Evolutionary conservation across 2,329 filamentous ascomycete genomes (phyloP).

Genomic region (Aureobasidium pullulans): DNA sequence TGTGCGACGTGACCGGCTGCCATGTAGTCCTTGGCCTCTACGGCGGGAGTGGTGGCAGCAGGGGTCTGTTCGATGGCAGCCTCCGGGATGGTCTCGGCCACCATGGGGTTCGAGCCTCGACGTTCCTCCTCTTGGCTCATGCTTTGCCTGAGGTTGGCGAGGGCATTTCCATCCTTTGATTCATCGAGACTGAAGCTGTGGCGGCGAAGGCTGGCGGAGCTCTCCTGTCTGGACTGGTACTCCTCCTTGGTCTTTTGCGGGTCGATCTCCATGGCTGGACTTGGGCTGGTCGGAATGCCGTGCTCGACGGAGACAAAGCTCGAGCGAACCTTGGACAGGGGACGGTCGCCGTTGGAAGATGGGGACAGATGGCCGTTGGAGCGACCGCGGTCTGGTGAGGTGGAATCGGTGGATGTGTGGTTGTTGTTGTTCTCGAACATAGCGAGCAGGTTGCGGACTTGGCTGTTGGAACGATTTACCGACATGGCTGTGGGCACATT

Average conservation of each 20-base stretch:
- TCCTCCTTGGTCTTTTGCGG: conserved; percentile 8
- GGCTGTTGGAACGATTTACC: conserved; percentile 30
- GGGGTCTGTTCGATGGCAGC: conserved; percentile 33
- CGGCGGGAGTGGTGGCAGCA: conserved; percentile 24
- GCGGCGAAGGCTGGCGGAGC: conserved; percentile 26
- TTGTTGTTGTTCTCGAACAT: conserved; percentile 39
- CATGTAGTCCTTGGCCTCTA: conserved; percentile 22
- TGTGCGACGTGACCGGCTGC: conserved; percentile 18
- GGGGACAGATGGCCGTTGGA: conserved; percentile 27
- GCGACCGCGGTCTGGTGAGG: conserved; percentile 37
- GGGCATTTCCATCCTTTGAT: conserved; percentile 26
- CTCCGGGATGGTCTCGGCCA: conserved; percentile 35
- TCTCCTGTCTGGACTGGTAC: conserved; percentile 8
- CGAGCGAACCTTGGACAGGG: conserved; percentile 39
- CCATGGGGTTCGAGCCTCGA: conserved; percentile 29
- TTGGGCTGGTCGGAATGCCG: conserved; percentile 12
- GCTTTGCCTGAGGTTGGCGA: conserved; percentile 32
- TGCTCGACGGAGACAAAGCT: conserved; percentile 42
- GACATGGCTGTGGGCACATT: conserved; percentile 37
- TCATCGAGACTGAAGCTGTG: conserved; percentile 37
- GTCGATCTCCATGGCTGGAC: conserved; percentile 14
- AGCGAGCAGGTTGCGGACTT: conserved; percentile 42
- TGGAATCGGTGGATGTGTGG: conserved; percentile 21
- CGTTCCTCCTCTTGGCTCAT: conserved; percentile 34
- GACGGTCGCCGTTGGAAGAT: conserved; percentile 25